Percentiles rank a stretch among this genome's conserved stretches.
phyloP scores from a whole-genome alignment of 805 yeast species.

The Kodamaea sagamina region DNA sequence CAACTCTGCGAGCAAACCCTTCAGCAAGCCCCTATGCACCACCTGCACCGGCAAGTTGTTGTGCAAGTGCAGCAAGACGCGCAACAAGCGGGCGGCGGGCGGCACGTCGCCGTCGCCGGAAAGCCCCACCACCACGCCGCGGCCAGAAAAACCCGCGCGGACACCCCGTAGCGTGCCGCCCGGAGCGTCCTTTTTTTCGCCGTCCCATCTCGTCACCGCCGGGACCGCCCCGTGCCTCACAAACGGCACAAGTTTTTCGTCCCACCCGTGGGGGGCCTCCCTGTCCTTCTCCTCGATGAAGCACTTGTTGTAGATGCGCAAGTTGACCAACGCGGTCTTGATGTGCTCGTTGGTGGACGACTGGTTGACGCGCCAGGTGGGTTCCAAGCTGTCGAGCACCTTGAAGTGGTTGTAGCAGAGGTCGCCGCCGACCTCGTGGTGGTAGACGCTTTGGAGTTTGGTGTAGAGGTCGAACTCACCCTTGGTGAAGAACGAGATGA shows the following conservation, averaged over 20 bases:
- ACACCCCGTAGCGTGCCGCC: slow-evolving; percentile 8
- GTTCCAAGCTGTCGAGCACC: slow-evolving; percentile 8
- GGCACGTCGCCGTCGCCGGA: neutral
- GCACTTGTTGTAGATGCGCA: slow-evolving; percentile 9
- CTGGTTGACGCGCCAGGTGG: slow-evolving; percentile 8
- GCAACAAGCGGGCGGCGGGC: slow-evolving; percentile 6
- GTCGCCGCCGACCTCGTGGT: neutral
- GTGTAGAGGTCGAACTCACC: slow-evolving; percentile 5
- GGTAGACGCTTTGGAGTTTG: slow-evolving; percentile 1
- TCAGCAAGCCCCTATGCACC: slow-evolving; percentile 10
- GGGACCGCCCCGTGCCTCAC: slow-evolving; percentile 6
- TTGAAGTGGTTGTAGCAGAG: slow-evolving; percentile 4
- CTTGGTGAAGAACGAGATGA: neutral
- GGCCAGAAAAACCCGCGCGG: slow-evolving; percentile 10
- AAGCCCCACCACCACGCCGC: slow-evolving; percentile 15
- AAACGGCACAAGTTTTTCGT: slow-evolving; percentile 1
- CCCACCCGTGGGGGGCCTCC: neutral
- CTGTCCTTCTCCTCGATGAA: neutral
- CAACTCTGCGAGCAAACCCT: neutral
- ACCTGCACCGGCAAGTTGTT: slow-evolving; percentile 17
- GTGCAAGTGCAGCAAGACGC: slow-evolving; percentile 11
- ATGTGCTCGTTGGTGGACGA: slow-evolving; percentile 8
- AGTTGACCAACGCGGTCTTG: slow-evolving; percentile 11
- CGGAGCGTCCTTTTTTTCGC: slow-evolving; percentile 1
- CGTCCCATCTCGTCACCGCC: neutral